phyloP scores from a whole-genome alignment of 1,139 yeast species.

The Lodderomyces beijingensis region DNA sequence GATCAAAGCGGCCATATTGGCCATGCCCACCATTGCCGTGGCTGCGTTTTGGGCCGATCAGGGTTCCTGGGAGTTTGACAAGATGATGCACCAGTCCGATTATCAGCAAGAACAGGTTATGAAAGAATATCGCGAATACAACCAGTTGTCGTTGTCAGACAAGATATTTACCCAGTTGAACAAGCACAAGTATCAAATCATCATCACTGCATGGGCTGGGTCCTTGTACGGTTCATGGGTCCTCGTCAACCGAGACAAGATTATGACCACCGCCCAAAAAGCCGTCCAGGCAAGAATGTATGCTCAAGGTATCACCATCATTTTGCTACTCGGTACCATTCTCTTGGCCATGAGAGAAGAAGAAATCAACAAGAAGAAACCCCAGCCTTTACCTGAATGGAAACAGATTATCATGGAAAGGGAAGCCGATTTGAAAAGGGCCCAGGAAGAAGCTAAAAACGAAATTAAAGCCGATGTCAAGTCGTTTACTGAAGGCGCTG shows the following conservation, averaged over 20 bases:
- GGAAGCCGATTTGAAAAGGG: conserved; percentile 20
- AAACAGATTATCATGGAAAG: conserved; percentile 24
- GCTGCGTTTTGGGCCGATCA: conserved; percentile 45
- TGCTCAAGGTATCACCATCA: conserved; percentile 78
- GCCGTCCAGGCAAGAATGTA: conserved; percentile 93
- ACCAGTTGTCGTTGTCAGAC: conserved; percentile 38
- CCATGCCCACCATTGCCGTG: conserved; percentile 39
- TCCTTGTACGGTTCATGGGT: conserved; percentile 84
- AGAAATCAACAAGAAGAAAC: conserved; percentile 35
- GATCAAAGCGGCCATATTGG: conserved; percentile 36
- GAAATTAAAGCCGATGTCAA: neutral
- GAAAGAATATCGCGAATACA: conserved; percentile 52
- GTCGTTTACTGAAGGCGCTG: neutral
- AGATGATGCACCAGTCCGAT: conserved; percentile 33
- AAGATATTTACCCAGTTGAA: conserved; percentile 43
- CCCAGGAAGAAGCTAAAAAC: neutral
- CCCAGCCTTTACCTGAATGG: conserved; percentile 41
- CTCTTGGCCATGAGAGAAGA: conserved; percentile 62
- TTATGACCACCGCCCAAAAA: conserved; percentile 77
- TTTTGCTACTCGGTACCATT: conserved; percentile 59
- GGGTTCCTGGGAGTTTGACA: conserved; percentile 47
- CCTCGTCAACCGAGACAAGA: conserved; percentile 67
- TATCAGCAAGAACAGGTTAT: conserved; percentile 30
- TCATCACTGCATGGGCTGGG: conserved; percentile 81
- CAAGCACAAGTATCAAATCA: conserved; percentile 69